Percentiles rank a stretch among this genome's conserved stretches.
These are phyloP conservation scores for Waltergamsia citrina DNA, from an alignment of 2,329 filamentous ascomycete genomes.

Conservation along the genomic window DNA sequence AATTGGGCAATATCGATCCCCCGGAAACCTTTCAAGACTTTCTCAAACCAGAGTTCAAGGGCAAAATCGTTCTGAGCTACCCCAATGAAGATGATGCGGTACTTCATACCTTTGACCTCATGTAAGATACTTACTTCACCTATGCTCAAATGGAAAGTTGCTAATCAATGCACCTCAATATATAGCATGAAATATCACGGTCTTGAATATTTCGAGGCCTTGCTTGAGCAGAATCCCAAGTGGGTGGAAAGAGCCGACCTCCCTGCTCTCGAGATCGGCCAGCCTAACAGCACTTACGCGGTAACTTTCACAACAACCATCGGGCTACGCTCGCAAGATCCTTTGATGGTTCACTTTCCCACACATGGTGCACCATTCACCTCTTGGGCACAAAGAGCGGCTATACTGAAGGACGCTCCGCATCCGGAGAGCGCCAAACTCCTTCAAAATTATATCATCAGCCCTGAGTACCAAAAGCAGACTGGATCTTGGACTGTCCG, in stretches of 20 bases:
- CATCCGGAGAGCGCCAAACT: constrained; percentile 41
- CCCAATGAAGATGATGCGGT: constrained; percentile 50
- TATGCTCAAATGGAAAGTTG: background rate
- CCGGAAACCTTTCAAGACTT: constrained; percentile 31
- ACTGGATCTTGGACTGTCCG: constrained; percentile 22
- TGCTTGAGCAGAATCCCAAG: constrained; percentile 36
- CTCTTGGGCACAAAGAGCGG: constrained; percentile 37
- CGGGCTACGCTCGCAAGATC: constrained; percentile 8
- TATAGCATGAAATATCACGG: constrained; percentile 29
- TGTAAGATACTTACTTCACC: constrained; percentile 20
- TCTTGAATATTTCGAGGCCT: constrained; percentile 32
- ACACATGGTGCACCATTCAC: constrained; percentile 28
- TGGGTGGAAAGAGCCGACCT: constrained; percentile 44
- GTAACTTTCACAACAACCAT: constrained; percentile 21
- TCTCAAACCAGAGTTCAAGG: constrained; percentile 38
- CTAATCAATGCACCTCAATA: background rate
- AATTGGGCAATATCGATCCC: constrained; percentile 18
- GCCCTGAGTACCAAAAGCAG: constrained; percentile 24
- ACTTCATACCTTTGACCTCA: constrained; percentile 36
- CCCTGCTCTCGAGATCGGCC: constrained; percentile 22
- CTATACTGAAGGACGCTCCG: constrained; percentile 36
- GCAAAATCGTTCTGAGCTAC: constrained; percentile 43
- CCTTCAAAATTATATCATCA: constrained; percentile 35
- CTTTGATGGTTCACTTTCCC: constrained; percentile 18
- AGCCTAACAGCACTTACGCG: constrained; percentile 16